phyloP scores from a whole-genome alignment of 2,329 filamentous ascomycete species.

The Arachnomyces sp. region DNA sequence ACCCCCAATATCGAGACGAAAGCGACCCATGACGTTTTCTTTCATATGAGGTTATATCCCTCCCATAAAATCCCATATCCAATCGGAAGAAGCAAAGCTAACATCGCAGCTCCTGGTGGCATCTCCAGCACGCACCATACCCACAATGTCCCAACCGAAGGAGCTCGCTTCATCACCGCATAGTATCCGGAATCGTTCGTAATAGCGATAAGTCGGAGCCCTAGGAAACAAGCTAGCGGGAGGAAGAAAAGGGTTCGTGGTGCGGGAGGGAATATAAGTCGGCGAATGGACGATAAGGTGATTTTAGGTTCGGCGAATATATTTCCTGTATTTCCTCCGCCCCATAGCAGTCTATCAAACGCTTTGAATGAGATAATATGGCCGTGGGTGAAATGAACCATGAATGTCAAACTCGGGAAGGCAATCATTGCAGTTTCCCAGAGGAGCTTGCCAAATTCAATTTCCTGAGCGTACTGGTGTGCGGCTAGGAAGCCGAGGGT shows the following conservation, averaged over 20 bases:
- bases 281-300: slow-evolving; percentile 21
- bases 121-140: slow-evolving; percentile 89
- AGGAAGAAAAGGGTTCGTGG: slow-evolving; percentile 27
- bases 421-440: slow-evolving; percentile 31
- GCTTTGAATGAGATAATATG: slow-evolving; percentile 30
- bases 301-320: slow-evolving; percentile 13
- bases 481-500: slow-evolving; percentile 40
- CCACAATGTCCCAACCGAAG: slow-evolving; percentile 85
- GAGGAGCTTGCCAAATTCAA: slow-evolving; percentile 23
- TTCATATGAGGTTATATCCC: slow-evolving; percentile 38
- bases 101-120: slow-evolving; percentile 58
- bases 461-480: slow-evolving; percentile 39
- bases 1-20: no score
- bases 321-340: slow-evolving; percentile 3
- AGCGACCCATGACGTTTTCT: no score
- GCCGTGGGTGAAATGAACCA: slow-evolving; percentile 40
- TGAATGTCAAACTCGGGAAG: slow-evolving; percentile 35
- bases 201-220: slow-evolving; percentile 73
- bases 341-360: background rate
- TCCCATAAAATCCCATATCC: slow-evolving; percentile 48
- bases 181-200: slow-evolving; percentile 76
- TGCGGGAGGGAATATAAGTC: slow-evolving; percentile 26
- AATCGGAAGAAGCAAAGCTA: slow-evolving; percentile 45
- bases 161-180: slow-evolving; percentile 83
- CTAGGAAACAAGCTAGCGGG: slow-evolving; percentile 36